Percentiles rank a stretch among this genome's conserved stretches.
Conservation (phyloP, 768 basidiomycete genomes). For the Hortiboletus campestris region DNA sequence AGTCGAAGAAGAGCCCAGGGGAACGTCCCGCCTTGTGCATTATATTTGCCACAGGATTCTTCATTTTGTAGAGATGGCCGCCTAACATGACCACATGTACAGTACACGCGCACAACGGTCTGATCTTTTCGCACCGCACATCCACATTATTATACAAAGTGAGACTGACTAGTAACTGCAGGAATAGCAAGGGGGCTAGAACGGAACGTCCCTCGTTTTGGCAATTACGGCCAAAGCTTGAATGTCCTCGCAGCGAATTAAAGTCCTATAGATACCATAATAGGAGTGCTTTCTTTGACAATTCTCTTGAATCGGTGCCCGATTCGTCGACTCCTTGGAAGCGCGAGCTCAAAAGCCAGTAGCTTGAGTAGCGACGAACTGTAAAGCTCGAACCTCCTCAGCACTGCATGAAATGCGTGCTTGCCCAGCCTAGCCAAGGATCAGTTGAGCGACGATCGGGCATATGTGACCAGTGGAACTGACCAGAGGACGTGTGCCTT, state of each 20-base stretch:
- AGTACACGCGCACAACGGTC: background rate
- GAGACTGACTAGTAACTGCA: too few species aligned
- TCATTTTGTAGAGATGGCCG: conserved; percentile 25
- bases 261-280: conserved; percentile 24
- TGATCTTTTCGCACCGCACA: background rate
- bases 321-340: conserved; percentile 43
- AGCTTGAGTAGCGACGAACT: conserved; percentile 41
- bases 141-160: background rate
- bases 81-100: too few species aligned
- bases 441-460: conserved; percentile 3
- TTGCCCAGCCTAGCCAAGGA: conserved; percentile 63
- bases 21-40: conserved; percentile 19
- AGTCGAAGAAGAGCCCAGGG: conserved; percentile 3
- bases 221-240: too few species aligned
- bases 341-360: conserved; percentile 50
- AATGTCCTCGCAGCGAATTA: background rate
- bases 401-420: conserved; percentile 71
- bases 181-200: too few species aligned
- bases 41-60: conserved; percentile 29
- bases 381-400: conserved; percentile 56
- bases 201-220: too few species aligned
- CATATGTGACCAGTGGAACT: conserved; percentile 15
- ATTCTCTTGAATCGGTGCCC: conserved; percentile 45
- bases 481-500: conserved; percentile 63
- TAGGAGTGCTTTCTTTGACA: conserved; percentile 33